Percentiles rank a stretch among this genome's conserved stretches.
These are phyloP conservation scores for Emericellopsis atlantica DNA, from an alignment of 2,329 filamentous ascomycete genomes.

Conservation along the genomic window DNA sequence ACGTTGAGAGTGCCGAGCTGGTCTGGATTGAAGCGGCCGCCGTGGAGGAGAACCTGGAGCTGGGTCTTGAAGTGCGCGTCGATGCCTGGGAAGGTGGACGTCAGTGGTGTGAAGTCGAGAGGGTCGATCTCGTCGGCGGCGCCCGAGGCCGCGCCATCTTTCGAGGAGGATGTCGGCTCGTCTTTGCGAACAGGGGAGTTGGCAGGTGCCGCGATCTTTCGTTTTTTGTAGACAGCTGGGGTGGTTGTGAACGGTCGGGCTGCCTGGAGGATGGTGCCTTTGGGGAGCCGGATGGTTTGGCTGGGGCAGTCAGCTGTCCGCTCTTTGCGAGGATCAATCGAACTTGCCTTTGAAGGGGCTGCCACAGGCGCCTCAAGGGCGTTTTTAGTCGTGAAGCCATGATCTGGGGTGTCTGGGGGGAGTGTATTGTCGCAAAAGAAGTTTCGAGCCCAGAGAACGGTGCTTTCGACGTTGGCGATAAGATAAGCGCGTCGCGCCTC, in stretches of 20 bases:
- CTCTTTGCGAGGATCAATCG: too few species aligned
- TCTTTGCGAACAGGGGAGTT: conserved; percentile 13
- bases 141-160: conserved; percentile 4
- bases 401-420: too few species aligned
- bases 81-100: conserved; percentile 25
- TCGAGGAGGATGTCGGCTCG: not conserved
- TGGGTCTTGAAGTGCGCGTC: conserved; percentile 29
- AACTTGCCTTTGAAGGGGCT: too few species aligned
- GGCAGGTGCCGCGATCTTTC: conserved; percentile 18
- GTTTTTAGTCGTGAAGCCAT: too few species aligned
- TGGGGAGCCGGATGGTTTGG: not conserved
- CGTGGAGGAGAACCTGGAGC: conserved; percentile 25
- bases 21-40: conserved; percentile 39
- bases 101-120: conserved; percentile 34
- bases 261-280: conserved; percentile 1
- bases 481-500: not conserved
- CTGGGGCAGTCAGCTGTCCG: too few species aligned
- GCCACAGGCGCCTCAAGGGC: too few species aligned
- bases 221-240: conserved; percentile 20
- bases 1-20: conserved; percentile 32
- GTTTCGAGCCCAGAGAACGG: not conserved
- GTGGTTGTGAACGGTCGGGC: conserved; percentile 18
- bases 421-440: not conserved
- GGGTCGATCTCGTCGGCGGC: conserved; percentile 24
- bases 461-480: conserved; percentile 1